A percentile compares a stretch with the other conserved stretches of the same genome.
Evolutionary conservation across 2,329 filamentous ascomycete species (phyloP).

Genomic region (Chrysoporthe deuterocubensis): DNA sequence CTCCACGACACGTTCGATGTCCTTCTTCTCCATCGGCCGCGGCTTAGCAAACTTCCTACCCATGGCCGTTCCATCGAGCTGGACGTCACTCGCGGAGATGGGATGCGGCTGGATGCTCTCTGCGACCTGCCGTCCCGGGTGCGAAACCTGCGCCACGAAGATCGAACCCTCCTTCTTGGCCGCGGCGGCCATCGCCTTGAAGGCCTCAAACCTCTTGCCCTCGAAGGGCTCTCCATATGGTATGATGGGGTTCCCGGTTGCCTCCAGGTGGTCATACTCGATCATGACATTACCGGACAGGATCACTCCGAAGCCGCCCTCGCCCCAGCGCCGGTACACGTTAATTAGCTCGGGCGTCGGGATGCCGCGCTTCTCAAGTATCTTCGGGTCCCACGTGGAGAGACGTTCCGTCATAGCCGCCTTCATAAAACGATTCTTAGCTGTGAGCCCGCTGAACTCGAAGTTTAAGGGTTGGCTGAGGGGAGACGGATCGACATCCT

Average conservation of each 20-base stretch:
- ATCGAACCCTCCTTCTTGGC: slow-evolving; percentile 63
- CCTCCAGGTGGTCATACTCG: slow-evolving; percentile 62
- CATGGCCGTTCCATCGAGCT: slow-evolving; percentile 44
- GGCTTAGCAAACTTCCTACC: slow-evolving; percentile 57
- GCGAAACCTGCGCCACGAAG: slow-evolving; percentile 64
- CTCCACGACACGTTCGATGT: slow-evolving; percentile 56
- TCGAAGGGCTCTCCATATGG: slow-evolving; percentile 53
- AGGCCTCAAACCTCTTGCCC: slow-evolving; percentile 65
- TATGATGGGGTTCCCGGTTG: slow-evolving; percentile 62
- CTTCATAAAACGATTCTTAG: slow-evolving; percentile 70
- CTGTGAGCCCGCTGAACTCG: slow-evolving; percentile 56
- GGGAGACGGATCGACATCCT: slow-evolving; percentile 36
- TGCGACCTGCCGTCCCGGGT: slow-evolving; percentile 61
- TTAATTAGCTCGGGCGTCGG: slow-evolving; percentile 49
- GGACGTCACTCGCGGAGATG: slow-evolving; percentile 46
- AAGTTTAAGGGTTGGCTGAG: slow-evolving; percentile 53
- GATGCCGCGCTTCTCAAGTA: slow-evolving; percentile 52
- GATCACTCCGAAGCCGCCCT: slow-evolving; percentile 59
- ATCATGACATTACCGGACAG: slow-evolving; percentile 69
- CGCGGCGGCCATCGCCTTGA: slow-evolving; percentile 57
- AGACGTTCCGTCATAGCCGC: slow-evolving; percentile 69
- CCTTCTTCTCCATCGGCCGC: slow-evolving; percentile 51
- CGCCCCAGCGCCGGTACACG: slow-evolving; percentile 65
- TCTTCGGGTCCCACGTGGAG: slow-evolving; percentile 61
- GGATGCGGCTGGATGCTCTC: slow-evolving; percentile 40